Conservation (phyloP, 129 eudicot genomes). For the Saposhnikovia divaricata region DNA sequence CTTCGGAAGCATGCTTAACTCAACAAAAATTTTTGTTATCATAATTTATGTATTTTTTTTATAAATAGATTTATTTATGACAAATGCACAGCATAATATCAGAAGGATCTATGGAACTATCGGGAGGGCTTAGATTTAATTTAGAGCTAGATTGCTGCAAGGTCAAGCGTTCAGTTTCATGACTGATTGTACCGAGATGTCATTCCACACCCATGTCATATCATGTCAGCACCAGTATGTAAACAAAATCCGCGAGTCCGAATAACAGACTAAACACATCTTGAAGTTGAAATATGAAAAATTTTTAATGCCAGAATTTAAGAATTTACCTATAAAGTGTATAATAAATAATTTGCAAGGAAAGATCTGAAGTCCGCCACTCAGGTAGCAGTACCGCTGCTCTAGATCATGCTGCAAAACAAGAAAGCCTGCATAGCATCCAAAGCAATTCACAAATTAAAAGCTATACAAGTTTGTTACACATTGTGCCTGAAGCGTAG, state of each 20-base stretch:
- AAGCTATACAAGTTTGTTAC: not conserved
- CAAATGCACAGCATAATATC: not conserved
- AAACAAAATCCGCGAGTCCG: too few relatives aligned
- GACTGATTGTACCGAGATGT: not conserved
- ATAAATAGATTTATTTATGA: too few relatives aligned
- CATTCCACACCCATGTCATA: not conserved
- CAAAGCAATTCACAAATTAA: not conserved
- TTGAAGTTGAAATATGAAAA: not conserved
- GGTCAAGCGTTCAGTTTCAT: not conserved
- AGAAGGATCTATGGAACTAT: not conserved
- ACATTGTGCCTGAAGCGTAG: not conserved
- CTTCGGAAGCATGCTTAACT: too few relatives aligned
- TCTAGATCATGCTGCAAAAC: constrained; percentile 97
- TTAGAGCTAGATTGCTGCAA: not conserved
- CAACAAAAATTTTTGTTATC: too few relatives aligned
- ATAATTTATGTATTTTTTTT: too few relatives aligned
- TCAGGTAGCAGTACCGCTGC: constrained; percentile 74
- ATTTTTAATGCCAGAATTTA: not conserved
- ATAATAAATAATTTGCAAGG: constrained; percentile 76
- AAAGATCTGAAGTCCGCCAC: constrained; percentile 87
- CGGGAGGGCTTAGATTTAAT: not conserved
- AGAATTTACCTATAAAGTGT: constrained; percentile 66
- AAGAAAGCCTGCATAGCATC: constrained; percentile 38
- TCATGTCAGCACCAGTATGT: not conserved
- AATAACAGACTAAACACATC: not conserved